These are phyloP conservation scores for Quercus tomentella DNA, from an alignment of 331 rosid genomes.

Conservation along the genomic window DNA sequence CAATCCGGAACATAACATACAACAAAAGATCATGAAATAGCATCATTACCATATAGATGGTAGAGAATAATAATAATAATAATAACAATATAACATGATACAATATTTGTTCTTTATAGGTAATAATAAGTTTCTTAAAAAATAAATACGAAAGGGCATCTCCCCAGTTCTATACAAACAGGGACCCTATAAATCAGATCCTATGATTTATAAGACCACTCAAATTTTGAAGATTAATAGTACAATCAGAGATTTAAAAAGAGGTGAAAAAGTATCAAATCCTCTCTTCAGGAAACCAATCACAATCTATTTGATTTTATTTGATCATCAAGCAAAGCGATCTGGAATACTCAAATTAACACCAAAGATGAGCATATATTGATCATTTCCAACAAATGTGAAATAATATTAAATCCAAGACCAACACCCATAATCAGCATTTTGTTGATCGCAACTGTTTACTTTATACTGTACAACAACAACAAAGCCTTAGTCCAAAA, in stretches of 20 bases:
- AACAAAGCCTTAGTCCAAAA: too few species aligned
- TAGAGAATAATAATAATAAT: background rate
- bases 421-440: background rate
- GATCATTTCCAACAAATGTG: background rate
- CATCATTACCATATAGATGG: background rate
- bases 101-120: too few species aligned
- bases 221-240: background rate
- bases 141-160: too few species aligned
- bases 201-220: background rate
- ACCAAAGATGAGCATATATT: background rate
- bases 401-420: background rate
- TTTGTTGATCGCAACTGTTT: background rate
- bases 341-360: background rate
- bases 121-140: too few species aligned
- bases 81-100: background rate
- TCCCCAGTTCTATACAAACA: background rate
- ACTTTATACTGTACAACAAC: too few species aligned
- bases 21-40: background rate
- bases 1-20: background rate
- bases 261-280: too few species aligned
- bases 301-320: too few species aligned
- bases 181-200: background rate
- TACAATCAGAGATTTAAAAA: background rate
- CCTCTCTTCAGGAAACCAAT: too few species aligned
- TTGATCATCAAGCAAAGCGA: too few species aligned